Evolutionary conservation across 2,329 filamentous ascomycete genomes (phyloP).

Genomic region (Aureobasidium musti): DNA sequence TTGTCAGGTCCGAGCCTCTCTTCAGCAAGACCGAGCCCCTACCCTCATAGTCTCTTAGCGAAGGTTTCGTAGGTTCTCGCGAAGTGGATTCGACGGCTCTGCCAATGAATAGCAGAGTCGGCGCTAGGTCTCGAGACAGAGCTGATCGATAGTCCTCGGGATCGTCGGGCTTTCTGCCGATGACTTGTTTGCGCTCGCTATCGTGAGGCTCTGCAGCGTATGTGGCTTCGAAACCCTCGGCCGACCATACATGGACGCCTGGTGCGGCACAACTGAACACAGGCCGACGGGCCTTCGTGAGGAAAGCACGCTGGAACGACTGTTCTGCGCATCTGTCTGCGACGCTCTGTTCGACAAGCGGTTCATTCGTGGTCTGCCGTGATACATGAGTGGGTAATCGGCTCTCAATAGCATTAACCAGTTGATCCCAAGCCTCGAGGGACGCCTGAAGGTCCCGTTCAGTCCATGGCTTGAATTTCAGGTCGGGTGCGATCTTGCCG

Average conservation of each 20-base stretch:
- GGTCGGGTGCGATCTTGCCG: background rate
- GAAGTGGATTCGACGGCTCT: background rate
- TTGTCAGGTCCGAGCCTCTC: no score
- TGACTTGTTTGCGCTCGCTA: background rate
- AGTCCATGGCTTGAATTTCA: background rate
- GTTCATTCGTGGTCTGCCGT: background rate
- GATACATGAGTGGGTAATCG: background rate
- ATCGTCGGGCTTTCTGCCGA: background rate
- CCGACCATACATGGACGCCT: background rate
- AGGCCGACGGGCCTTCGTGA: background rate
- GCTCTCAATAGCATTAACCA: background rate
- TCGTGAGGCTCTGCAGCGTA: background rate
- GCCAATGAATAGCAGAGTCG: background rate
- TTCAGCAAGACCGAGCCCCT: background rate
- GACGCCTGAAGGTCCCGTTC: background rate
- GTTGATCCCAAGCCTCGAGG: background rate
- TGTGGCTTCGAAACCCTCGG: background rate
- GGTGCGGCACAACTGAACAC: background rate
- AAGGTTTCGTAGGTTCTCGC: background rate
- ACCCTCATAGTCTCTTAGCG: background rate
- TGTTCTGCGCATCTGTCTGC: background rate
- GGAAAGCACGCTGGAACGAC: background rate
- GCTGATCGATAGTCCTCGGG: background rate
- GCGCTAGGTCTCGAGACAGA: background rate
- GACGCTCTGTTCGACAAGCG: background rate